Conservation (phyloP, 192 early-diverging fungal species). For the Glomus cerebriforme region DNA sequence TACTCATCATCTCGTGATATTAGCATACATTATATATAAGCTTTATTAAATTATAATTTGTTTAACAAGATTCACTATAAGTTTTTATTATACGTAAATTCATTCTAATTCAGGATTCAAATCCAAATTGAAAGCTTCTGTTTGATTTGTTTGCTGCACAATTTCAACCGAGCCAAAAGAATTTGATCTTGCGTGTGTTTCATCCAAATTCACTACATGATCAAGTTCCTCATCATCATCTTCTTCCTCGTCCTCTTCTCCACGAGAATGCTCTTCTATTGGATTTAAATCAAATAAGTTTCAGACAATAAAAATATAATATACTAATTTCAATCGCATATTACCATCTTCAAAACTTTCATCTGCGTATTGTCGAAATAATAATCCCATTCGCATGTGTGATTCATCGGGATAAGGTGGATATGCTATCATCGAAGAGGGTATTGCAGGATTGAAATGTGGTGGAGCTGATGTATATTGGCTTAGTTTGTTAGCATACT, state of each 20-base stretch:
- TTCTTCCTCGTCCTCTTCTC: conserved; percentile 34
- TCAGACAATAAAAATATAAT: conserved; percentile 30
- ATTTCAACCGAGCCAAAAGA: background rate
- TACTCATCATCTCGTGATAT: too few relatives aligned
- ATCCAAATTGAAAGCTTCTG: conserved; percentile 41
- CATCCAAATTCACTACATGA: background rate
- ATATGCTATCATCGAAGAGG: conserved; percentile 25
- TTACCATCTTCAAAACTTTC: conserved; percentile 31
- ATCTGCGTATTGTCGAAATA: conserved; percentile 43
- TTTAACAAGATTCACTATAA: too few relatives aligned
- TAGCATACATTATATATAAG: too few relatives aligned
- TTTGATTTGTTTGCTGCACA: background rate
- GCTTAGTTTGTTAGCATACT: conserved; percentile 47
- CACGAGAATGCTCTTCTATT: conserved; percentile 34
- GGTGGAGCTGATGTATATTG: conserved; percentile 50
- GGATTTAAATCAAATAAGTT: background rate
- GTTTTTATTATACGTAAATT: background rate
- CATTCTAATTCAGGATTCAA: conserved; percentile 45
- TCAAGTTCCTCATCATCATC: conserved; percentile 20
- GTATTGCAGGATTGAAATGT: conserved; percentile 38
- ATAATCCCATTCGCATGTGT: conserved; percentile 40
- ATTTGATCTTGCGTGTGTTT: conserved; percentile 11
- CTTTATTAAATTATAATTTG: too few relatives aligned
- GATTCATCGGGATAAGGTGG: conserved; percentile 52
- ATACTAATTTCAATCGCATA: conserved; percentile 8